Evolutionary conservation across 2,329 filamentous ascomycete genomes (phyloP), one percentile per base, ranked within the genome.

Genomic region (Neonectria hederae): DNA sequence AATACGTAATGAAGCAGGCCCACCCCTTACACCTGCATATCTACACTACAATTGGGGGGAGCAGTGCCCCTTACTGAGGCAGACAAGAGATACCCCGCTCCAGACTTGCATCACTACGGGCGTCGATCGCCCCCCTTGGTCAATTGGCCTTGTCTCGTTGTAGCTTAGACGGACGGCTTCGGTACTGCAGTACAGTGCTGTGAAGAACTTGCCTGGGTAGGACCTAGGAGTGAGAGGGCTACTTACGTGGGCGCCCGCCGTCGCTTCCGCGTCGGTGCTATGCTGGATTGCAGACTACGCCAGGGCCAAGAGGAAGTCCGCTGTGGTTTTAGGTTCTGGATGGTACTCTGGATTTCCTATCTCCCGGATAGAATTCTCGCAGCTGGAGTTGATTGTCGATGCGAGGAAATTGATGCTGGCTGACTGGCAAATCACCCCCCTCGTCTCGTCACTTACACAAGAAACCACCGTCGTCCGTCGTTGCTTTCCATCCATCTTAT

Each of bases 401-500:
- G 24, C 28, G 28, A 14, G 22, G 10, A 2, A 49, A 11, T 43
- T 43, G 40, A 4, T 4, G 40, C 10, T 43, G 40, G 40, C 19
- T 26, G 24, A 7, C 30, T 10, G 10, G 10, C 30, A 32, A 2
- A 10, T 13, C 9, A 2, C 11, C 28, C 30, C 30, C 3, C 30
- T 32, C 13, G 30, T 32, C 30, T 32, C 10, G 9, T 49, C 32
- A 59, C 54, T 59, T 59, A 63, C 54, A 63, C 61, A n/a, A 32
- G 11, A 17, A 24, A 9, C 19, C 40, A n/a, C n/a, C 22, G n/a
- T 32, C 19, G 45, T 28, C 19, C 35, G 53, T 62, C 43, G 46
- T 65, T 24, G 61, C 54, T 51, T 63, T 56, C 24, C n/a, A 11
- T 49, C 46, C 54, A 43, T 57, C 65, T 71, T 71, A 69, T 69